A percentile compares a stretch with the other conserved stretches of the same genome.
Conservation (phyloP, 139 green algal genomes). For the Yamagishiella unicocca region DNA sequence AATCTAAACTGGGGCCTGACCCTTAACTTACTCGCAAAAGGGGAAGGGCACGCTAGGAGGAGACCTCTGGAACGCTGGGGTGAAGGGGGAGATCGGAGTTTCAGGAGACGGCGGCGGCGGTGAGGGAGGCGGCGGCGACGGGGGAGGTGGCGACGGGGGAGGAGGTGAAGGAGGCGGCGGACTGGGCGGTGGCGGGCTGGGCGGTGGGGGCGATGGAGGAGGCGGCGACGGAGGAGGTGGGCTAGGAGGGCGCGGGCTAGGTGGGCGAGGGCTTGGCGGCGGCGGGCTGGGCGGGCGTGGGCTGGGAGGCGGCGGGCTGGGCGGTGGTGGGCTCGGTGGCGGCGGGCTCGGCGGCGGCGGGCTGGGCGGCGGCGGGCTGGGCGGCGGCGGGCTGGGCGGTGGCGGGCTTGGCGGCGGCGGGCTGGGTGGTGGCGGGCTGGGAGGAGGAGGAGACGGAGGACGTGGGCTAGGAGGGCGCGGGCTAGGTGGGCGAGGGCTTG, state of each 20-base stretch:
- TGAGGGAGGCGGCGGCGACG: background rate
- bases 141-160: background rate
- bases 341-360: background rate
- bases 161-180: too few relatives aligned
- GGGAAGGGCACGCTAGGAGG: constrained; percentile 10
- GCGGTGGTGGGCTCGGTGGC: background rate
- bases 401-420: background rate
- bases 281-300: background rate
- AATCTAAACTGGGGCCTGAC: background rate
- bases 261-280: background rate
- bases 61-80: background rate
- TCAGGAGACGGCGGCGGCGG: background rate
- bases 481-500: background rate
- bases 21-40: constrained; percentile 22
- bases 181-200: background rate
- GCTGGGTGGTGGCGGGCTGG: background rate
- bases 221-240: background rate
- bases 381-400: background rate
- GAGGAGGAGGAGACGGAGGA: background rate
- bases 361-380: background rate
- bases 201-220: too few relatives aligned
- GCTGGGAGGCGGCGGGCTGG: background rate
- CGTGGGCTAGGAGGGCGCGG: background rate
- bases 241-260: background rate
- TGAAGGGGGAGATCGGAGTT: background rate